Percentiles rank a stretch among this genome's conserved stretches.
These are phyloP conservation scores for Coccomyxa sp. DNA, from an alignment of 139 green algal species.

Conservation along the genomic window DNA sequence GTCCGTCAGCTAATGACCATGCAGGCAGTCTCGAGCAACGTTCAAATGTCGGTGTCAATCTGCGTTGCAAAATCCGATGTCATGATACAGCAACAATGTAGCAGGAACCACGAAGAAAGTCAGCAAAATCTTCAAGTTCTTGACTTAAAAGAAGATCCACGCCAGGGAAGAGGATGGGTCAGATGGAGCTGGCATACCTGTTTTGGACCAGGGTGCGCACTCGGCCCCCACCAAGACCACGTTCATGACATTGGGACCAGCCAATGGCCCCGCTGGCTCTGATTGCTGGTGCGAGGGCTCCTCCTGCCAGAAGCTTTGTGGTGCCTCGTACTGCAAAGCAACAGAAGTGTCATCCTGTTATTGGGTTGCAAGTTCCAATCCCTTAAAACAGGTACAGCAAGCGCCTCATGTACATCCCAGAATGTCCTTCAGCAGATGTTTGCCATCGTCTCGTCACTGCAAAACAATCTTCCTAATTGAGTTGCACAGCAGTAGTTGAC, in stretches of 20 bases:
- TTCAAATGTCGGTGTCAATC: too few relatives aligned
- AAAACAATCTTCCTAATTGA: background rate
- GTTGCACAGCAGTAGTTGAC: background rate
- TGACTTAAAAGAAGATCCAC: too few relatives aligned
- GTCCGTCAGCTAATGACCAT: background rate
- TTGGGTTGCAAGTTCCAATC: background rate
- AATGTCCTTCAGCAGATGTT: too few relatives aligned
- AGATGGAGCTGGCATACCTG: slow-evolving; percentile 31
- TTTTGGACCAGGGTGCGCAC: slow-evolving; percentile 96
- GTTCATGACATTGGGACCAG: slow-evolving; percentile 73
- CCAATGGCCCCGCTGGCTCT: background rate
- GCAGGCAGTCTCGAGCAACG: too few relatives aligned
- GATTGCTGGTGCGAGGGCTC: background rate
- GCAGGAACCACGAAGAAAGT: too few relatives aligned
- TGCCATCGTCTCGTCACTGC: background rate
- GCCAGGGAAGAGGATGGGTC: too few relatives aligned
- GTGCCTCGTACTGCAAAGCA: background rate
- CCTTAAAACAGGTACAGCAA: background rate
- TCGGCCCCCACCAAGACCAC: slow-evolving; percentile 96
- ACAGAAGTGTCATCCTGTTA: background rate
- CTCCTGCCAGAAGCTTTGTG: background rate
- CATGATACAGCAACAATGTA: too few relatives aligned
- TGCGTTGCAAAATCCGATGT: too few relatives aligned
- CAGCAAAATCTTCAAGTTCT: too few relatives aligned
- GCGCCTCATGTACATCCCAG: background rate